Evolutionary conservation across 495 filamentous ascomycete species (phyloP).

Genomic region (Penicillium samsonianum): DNA sequence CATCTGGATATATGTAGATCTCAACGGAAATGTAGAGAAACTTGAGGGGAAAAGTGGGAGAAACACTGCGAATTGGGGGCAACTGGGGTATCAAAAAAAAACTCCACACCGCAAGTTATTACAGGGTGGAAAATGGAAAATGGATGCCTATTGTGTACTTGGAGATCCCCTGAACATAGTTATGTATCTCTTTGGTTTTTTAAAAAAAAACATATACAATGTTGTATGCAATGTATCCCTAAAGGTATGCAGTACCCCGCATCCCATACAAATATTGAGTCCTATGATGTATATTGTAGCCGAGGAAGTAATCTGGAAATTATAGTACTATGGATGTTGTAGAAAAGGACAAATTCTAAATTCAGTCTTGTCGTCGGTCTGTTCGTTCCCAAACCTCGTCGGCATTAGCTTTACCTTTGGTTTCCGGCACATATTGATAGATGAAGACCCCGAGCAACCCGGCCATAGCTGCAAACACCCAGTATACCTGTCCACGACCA

Average conservation of each 20-base stretch:
- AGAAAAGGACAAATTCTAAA: not conserved
- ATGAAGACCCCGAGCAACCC: conserved; percentile 66
- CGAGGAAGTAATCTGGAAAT: not conserved
- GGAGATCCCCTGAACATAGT: not conserved
- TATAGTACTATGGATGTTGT: not conserved
- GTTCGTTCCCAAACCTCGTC: conserved; percentile 87
- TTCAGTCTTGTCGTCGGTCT: conserved; percentile 39
- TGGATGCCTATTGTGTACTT: conserved; percentile 7
- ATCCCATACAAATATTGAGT: not conserved
- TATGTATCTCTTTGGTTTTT: not conserved
- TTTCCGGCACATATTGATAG: conserved; percentile 73
- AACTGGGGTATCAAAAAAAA: not conserved
- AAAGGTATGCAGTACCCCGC: conserved; percentile 8
- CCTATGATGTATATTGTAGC: not conserved
- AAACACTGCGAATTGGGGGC: not conserved
- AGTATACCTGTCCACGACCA: conserved; percentile 80
- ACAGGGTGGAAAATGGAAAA: not conserved
- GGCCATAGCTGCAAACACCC: conserved; percentile 78
- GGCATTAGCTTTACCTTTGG: conserved; percentile 72
- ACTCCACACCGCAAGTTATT: conserved; percentile 15
- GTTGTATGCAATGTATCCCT: no score
- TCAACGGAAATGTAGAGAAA: not conserved
- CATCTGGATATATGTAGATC: not conserved
- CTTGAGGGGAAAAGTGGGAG: conserved; percentile 2
- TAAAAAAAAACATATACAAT: no score